Evolutionary conservation across 2,329 filamentous ascomycete genomes (phyloP), one percentile per base, ranked within the genome.

Genomic region (Seiridium unicorne): DNA sequence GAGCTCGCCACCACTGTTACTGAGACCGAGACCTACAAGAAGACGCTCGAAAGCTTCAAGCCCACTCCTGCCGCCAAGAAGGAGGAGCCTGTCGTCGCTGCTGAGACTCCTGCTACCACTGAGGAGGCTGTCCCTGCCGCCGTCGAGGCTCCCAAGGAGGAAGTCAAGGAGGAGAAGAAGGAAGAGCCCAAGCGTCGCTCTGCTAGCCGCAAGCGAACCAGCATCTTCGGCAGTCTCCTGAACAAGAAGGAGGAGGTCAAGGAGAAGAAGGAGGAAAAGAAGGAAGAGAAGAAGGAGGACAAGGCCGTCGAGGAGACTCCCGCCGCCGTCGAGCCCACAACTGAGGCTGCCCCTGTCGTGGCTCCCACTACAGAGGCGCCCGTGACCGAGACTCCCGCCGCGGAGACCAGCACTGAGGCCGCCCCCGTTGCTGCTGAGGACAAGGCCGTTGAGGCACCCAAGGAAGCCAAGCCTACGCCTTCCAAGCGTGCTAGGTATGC

Each of bases 21-120:
- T 65, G 87, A 89, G 77, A 89, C 88, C 69, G 93, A 97, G 77
- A 85, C 86, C 62, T 99, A 97, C 89, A 97, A 97, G 88, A 83
- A 85, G 69, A 88, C 91, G 66, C 78, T 95, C 26, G 90, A 93
- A 80, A 89, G 88, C 72, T 78, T 86, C 67, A 85, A 85, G 77
- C 83, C 82, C 44, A 72, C 75, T 64, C 70, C 73, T 57, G 69
- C 71, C 34, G 70, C 68, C 57, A 74, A 74, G 66, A 77, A 79
- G 73, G 79, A 83, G 74, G 35, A 34, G 10, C 70, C 74, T 63
- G 74, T 73, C 49, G 66, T 71, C 18, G 73, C 73, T 60, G 70
- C 67, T 63, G 70, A 77, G 53, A 68, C 71, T 48, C 44, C 63
- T 54, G 71, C 73, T 65, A 74, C 46, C 26, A 48, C 18, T 32